Evolutionary conservation across 2,329 filamentous ascomycete genomes (phyloP).

Genomic region (Lasiodiplodia hormozganensis): DNA sequence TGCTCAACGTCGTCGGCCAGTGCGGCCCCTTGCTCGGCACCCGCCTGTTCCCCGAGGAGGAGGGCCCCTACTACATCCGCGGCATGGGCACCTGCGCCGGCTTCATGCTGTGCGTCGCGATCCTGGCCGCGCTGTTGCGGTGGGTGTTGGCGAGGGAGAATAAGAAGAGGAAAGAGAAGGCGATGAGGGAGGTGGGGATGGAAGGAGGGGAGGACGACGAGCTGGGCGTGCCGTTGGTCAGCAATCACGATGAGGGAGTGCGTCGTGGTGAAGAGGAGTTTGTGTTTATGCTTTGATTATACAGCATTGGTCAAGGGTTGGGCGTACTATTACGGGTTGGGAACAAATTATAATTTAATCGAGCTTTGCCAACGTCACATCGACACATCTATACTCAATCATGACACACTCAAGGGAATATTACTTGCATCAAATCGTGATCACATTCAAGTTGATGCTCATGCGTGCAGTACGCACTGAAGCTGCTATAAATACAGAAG

Average conservation of each 20-base stretch:
- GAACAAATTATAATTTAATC: neutral
- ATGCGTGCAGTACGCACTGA: neutral
- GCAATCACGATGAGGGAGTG: neutral
- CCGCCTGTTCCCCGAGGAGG: constrained; percentile 60
- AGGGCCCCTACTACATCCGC: constrained; percentile 57
- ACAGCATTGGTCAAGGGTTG: neutral
- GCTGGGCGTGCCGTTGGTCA: constrained; percentile 18
- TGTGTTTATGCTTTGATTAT: constrained; percentile 10
- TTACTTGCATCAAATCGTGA: constrained; percentile 7
- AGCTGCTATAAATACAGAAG: neutral
- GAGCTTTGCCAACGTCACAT: neutral
- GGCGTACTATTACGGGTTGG: neutral
- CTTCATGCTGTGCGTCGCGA: constrained; percentile 57
- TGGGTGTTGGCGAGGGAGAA: constrained; percentile 48
- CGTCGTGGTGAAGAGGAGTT: neutral
- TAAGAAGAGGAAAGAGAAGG: constrained; percentile 22
- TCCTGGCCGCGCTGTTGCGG: constrained; percentile 53
- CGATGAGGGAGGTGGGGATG: neutral
- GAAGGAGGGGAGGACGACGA: neutral
- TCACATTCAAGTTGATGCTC: neutral
- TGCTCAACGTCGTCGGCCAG: constrained; percentile 83
- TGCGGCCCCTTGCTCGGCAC: constrained; percentile 70
- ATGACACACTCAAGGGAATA: neutral
- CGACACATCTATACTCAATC: neutral
- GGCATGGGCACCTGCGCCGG: constrained; percentile 60